A percentile compares a stretch with the other conserved stretches of the same genome.
Evolutionary conservation across 106 monocot species (phyloP).

Genomic region (Dendrobium chrysotoxum): DNA sequence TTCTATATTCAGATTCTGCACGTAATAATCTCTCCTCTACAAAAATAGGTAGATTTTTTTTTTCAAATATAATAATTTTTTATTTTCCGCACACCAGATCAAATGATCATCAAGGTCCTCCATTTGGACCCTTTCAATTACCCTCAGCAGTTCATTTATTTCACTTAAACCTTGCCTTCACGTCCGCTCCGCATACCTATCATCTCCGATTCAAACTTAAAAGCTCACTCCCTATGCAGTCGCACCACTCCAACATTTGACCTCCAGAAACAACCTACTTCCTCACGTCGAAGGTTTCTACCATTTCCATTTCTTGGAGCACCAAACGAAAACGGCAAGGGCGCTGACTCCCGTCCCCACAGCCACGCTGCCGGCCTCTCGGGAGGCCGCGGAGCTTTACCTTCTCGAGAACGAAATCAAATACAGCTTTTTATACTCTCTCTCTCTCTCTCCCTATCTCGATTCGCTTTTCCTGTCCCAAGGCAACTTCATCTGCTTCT

Average conservation of each 20-base stretch:
- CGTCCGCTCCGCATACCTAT: background rate
- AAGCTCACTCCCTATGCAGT: background rate
- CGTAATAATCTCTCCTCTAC: too few relatives aligned
- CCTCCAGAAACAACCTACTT: background rate
- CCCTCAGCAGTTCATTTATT: background rate
- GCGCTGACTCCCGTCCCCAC: background rate
- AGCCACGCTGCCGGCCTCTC: background rate
- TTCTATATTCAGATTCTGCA: too few relatives aligned
- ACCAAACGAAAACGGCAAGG: background rate
- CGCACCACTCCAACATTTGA: background rate
- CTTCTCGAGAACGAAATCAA: too few relatives aligned
- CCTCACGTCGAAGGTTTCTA: background rate
- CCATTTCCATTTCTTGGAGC: background rate
- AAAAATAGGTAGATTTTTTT: too few relatives aligned
- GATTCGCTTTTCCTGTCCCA: background rate
- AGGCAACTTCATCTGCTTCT: background rate
- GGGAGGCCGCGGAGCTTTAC: background rate
- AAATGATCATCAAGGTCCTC: too few relatives aligned
- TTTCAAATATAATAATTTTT: too few relatives aligned
- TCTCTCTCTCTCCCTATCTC: background rate
- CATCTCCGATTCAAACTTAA: background rate
- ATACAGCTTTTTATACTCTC: background rate
- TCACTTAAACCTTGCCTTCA: conserved; percentile 2
- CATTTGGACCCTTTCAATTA: too few relatives aligned
- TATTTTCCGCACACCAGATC: too few relatives aligned